Percentiles rank a stretch among this genome's conserved stretches.
Evolutionary conservation across 257 asterid species (phyloP).

Genomic region (Solanum peruvianum): DNA sequence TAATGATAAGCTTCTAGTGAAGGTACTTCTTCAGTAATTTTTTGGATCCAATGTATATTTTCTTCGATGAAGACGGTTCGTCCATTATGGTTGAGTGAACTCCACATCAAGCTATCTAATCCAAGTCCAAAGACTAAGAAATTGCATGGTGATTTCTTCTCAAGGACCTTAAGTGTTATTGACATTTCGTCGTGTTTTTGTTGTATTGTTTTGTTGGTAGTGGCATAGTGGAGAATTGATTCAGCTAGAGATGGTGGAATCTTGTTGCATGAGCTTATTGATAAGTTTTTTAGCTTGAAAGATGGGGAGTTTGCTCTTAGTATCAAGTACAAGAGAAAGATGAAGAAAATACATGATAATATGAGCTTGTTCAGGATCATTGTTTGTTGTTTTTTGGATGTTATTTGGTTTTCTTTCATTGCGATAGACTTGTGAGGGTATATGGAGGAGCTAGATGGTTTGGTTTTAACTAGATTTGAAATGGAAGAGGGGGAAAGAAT

Average conservation of each 20-base stretch:
- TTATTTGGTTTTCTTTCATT: background rate
- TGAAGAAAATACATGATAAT: background rate
- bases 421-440: background rate
- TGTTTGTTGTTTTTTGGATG: slow-evolving; percentile 8
- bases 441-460: background rate
- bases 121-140: slow-evolving; percentile 29
- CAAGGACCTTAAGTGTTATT: slow-evolving; percentile 8
- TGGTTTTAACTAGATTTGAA: background rate
- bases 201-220: slow-evolving; percentile 8
- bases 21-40: slow-evolving; percentile 5
- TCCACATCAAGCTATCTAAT: slow-evolving; percentile 27
- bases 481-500: background rate
- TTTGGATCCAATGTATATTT: slow-evolving; percentile 3
- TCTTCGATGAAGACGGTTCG: slow-evolving; percentile 29
- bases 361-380: background rate
- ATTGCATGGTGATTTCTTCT: slow-evolving; percentile 28
- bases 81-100: slow-evolving; percentile 21
- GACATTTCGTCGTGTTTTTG: slow-evolving; percentile 18
- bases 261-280: slow-evolving; percentile 14
- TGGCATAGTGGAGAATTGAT: slow-evolving; percentile 23
- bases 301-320: background rate
- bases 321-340: background rate
- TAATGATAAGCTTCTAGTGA: slow-evolving; percentile 18
- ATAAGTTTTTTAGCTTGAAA: background rate
- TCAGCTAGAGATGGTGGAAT: slow-evolving; percentile 18